Evolutionary conservation across 1,284 basidiomycete genomes (phyloP).

Genomic region (Leccinum pachyderme): DNA sequence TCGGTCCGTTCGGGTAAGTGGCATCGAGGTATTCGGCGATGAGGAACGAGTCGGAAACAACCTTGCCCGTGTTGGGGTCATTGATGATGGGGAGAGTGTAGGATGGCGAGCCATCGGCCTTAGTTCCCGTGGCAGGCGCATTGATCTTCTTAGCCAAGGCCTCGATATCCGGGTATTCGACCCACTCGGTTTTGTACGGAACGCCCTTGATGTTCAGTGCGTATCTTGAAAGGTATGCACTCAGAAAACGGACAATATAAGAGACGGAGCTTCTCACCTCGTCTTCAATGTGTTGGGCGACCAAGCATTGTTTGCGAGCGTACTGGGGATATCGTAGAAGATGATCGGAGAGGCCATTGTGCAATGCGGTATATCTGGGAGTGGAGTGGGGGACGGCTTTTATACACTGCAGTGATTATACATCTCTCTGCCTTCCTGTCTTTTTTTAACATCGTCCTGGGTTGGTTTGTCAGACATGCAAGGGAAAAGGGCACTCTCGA

Average conservation of each 20-base stretch:
- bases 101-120: constrained; percentile 26
- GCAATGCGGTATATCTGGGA: neutral
- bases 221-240: constrained; percentile 25
- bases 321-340: constrained; percentile 32
- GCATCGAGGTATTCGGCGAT: constrained; percentile 41
- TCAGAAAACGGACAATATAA: neutral
- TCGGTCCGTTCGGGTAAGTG: constrained; percentile 30
- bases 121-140: constrained; percentile 28
- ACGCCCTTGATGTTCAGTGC: constrained; percentile 40
- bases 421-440: neutral
- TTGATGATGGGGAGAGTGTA: constrained; percentile 42
- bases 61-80: constrained; percentile 29
- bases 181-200: constrained; percentile 39
- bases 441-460: neutral
- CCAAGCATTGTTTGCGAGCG: constrained; percentile 26
- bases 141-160: constrained; percentile 30
- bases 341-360: constrained; percentile 25
- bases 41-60: constrained; percentile 35
- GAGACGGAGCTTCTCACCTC: constrained; percentile 13
- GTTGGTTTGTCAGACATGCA: neutral
- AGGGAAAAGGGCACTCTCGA: neutral
- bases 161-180: constrained; percentile 40
- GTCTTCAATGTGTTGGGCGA: constrained; percentile 34
- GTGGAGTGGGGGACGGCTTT: constrained; percentile 7
- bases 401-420: constrained; percentile 9